Conservation (phyloP, 139 green algal genomes). For the Chlamydomonas sp. region DNA sequence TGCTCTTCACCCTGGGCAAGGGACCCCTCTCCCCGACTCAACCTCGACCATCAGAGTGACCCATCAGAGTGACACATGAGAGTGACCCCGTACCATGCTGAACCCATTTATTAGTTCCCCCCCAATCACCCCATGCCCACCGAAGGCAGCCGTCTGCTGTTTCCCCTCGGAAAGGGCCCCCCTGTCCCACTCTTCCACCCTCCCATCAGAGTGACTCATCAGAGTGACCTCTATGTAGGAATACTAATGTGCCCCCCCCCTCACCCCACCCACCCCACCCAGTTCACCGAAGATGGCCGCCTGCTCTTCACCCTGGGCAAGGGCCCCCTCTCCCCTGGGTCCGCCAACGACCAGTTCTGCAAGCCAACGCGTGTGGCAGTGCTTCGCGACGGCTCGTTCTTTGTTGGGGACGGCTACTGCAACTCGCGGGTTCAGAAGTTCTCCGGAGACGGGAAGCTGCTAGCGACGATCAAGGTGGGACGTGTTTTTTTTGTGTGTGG, state of each 20-base stretch:
- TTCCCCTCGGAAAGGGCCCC: no score
- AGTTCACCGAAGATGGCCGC: constrained; percentile 43
- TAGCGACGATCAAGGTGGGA: constrained; percentile 11
- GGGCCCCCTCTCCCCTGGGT: constrained; percentile 37
- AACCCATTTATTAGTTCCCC: no score
- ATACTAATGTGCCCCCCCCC: background rate
- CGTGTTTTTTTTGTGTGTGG: background rate
- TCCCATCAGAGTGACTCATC: no score
- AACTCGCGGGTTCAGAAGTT: constrained; percentile 48
- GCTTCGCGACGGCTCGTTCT: constrained; percentile 54
- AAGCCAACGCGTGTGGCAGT: constrained; percentile 65
- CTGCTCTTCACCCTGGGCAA: constrained; percentile 50
- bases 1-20: no score
- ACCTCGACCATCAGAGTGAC: no score
- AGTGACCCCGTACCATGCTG: no score
- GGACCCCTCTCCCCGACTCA: no score
- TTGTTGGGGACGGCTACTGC: constrained; percentile 76
- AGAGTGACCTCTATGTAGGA: no score
- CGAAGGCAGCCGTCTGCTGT: no score
- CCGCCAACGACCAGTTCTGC: constrained; percentile 52
- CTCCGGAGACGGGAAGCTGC: constrained; percentile 28
- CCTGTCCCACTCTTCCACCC: no score
- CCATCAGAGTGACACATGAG: no score
- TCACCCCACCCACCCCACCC: constrained; percentile 45
- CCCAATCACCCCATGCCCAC: no score